Evolutionary conservation across 805 yeast species (phyloP).

Genomic region (Candida boleticola): DNA sequence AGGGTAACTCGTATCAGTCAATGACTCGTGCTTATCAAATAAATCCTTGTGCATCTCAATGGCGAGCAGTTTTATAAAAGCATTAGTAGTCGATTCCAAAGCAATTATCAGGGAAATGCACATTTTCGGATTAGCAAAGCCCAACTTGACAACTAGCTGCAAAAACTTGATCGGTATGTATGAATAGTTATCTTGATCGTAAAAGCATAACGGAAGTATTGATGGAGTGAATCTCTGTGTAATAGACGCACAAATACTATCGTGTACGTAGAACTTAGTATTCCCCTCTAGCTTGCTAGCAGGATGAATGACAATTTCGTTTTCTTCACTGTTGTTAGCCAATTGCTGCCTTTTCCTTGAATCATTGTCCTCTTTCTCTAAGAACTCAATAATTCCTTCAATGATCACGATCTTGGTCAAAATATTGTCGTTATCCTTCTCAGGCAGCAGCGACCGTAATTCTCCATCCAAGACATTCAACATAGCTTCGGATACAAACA

Average conservation of each 20-base stretch:
- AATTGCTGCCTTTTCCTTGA: conserved; percentile 25
- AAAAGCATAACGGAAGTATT: conserved; percentile 49
- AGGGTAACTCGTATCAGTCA: conserved; percentile 62
- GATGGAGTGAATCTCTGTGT: conserved; percentile 58
- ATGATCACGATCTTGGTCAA: conserved; percentile 51
- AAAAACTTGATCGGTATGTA: conserved; percentile 53
- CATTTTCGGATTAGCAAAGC: conserved; percentile 72
- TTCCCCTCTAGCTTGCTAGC: conserved; percentile 44
- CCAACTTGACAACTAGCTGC: conserved; percentile 55
- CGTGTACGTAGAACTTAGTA: conserved; percentile 48
- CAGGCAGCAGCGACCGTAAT: conserved; percentile 21
- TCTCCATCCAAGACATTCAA: conserved; percentile 51
- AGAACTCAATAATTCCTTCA: conserved; percentile 56
- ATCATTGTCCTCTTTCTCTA: conserved; percentile 53
- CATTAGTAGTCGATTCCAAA: conserved; percentile 52
- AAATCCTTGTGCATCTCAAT: conserved; percentile 51
- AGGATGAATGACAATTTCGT: conserved; percentile 40
- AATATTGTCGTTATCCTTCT: conserved; percentile 21
- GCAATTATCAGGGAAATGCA: conserved; percentile 72
- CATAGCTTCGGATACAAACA: conserved; percentile 60
- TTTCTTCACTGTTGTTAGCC: conserved; percentile 3
- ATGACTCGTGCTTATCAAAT: conserved; percentile 65
- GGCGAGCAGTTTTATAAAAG: conserved; percentile 47
- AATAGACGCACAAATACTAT: conserved; percentile 72
- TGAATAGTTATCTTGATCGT: conserved; percentile 46